These are phyloP conservation scores for Sungouiozyma intestinalis DNA, from an alignment of 805 yeast genomes.

Conservation along the genomic window DNA sequence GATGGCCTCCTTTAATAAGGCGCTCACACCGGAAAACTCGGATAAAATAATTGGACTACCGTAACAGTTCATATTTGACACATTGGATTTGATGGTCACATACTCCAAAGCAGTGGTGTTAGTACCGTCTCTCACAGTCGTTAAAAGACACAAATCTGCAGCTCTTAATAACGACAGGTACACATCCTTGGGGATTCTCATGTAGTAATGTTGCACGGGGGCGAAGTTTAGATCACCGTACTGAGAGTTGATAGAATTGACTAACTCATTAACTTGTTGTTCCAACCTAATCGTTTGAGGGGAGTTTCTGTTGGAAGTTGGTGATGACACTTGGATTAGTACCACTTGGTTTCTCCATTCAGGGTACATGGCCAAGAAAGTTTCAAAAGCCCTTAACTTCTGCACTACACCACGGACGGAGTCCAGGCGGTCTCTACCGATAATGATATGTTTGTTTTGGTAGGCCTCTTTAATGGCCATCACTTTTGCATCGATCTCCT, in stretches of 20 bases:
- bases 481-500: slow-evolving; percentile 50
- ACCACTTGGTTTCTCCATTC: slow-evolving; percentile 84
- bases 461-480: slow-evolving; percentile 52
- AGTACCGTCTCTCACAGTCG: slow-evolving; percentile 92
- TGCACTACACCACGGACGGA: slow-evolving; percentile 88
- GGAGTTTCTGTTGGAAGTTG: slow-evolving; percentile 30
- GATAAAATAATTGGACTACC: slow-evolving; percentile 73
- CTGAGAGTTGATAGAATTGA: slow-evolving; percentile 70
- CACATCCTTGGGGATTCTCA: slow-evolving; percentile 79
- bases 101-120: slow-evolving; percentile 91
- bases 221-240: slow-evolving; percentile 74
- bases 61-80: slow-evolving; percentile 18
- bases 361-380: slow-evolving; percentile 82
- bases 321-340: slow-evolving; percentile 83
- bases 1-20: slow-evolving; percentile 60
- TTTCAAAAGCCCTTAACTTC: slow-evolving; percentile 83
- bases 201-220: slow-evolving; percentile 89
- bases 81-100: slow-evolving; percentile 71
- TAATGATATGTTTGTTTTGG: slow-evolving; percentile 61
- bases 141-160: slow-evolving; percentile 83
- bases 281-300: slow-evolving; percentile 51
- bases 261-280: slow-evolving; percentile 71
- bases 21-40: slow-evolving; percentile 86
- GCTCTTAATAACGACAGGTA: slow-evolving; percentile 78
- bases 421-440: slow-evolving; percentile 91